Percentiles rank a stretch among this genome's conserved stretches.
phyloP scores from a whole-genome alignment of 176 grass and related monocot species.

The Dendrocalamus sinicus region DNA sequence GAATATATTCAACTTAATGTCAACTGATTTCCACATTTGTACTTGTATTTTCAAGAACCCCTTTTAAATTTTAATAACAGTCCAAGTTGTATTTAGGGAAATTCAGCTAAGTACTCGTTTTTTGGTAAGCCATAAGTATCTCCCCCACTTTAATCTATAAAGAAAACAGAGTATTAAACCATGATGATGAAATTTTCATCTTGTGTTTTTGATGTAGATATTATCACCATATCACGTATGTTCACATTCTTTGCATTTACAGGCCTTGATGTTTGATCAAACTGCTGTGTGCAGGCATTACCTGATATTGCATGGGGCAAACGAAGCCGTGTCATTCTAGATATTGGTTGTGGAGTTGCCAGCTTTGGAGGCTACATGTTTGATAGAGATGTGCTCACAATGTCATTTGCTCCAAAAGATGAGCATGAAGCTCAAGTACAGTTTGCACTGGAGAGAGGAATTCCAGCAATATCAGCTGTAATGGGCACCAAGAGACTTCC shows the following conservation, averaged over 20 bases:
- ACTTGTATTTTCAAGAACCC: background rate
- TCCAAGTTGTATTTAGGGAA: background rate
- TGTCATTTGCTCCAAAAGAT: slow-evolving; percentile 99
- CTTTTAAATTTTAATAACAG: background rate
- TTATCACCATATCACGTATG: background rate
- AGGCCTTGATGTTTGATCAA: background rate
- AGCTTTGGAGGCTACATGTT: slow-evolving; percentile 99
- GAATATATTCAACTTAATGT: background rate
- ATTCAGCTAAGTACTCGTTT: background rate
- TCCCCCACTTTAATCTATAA: background rate
- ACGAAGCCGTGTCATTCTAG: slow-evolving; percentile 73
- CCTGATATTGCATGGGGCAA: slow-evolving; percentile 97
- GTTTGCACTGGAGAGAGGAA: slow-evolving; percentile 97
- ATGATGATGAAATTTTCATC: slow-evolving; percentile 1
- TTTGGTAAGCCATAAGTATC: background rate
- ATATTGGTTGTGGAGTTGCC: slow-evolving; percentile 98
- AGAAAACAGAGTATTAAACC: background rate
- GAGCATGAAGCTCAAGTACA: slow-evolving; percentile 99
- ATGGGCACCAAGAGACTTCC: slow-evolving; percentile 99
- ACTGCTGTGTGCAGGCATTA: slow-evolving; percentile 59
- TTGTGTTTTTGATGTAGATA: background rate
- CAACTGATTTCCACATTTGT: background rate
- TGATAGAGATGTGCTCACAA: slow-evolving; percentile 91
- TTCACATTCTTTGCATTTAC: background rate
- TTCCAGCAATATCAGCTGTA: slow-evolving; percentile 98